Evolutionary conservation across 2,329 filamentous ascomycete genomes (phyloP), one percentile per base, ranked within the genome.

Genomic region (Pyrenophora tritici-repentis): DNA sequence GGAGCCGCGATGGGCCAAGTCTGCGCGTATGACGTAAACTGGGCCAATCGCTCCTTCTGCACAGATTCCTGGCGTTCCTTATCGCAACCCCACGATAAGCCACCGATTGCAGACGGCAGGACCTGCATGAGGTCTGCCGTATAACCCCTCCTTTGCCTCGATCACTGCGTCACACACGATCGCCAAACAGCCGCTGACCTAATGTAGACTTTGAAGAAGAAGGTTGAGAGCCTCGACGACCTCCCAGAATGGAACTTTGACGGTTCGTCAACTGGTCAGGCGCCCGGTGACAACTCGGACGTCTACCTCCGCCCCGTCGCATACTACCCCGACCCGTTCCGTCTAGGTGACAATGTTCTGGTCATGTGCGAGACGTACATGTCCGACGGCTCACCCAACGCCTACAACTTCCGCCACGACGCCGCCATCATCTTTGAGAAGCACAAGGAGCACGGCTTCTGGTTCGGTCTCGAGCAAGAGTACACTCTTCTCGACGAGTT

Each of bases 401-500:
- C 96, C 79, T 97, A 85, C 88, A 99, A 99, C 88, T 90, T 88
- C 87, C 90, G 94, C 66, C 89, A 97, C 75, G 93, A 97, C 72
- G 89, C 87, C 71, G 85, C 85, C 73, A 88, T 94, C 77, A 82
- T 97, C 68, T 96, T 97, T 90, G 86, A 94, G 77, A 83, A 86
- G 58, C 86, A 97, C 77, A 86, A 86, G 75, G 81, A 86, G 50
- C 87, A 93, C 69, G 83, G 89, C 75, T 92, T 94, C 72, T 97
- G 93, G 94, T 99, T 97, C 78, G 94, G 94, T 78, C 86, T 99
- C 14, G 93, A 96, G 76, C 93, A 97, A 76, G 93, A 97, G 78
- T 97, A 97, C 84, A 97, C 91, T 55, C 87, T 95, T 38, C 88
- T 97, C 66, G 92, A 93, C 72, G 79, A 86, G 65, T 85, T 87